Conservation (phyloP, 2,329 filamentous ascomycete species). For the Pleochaeta shiraiana region DNA sequence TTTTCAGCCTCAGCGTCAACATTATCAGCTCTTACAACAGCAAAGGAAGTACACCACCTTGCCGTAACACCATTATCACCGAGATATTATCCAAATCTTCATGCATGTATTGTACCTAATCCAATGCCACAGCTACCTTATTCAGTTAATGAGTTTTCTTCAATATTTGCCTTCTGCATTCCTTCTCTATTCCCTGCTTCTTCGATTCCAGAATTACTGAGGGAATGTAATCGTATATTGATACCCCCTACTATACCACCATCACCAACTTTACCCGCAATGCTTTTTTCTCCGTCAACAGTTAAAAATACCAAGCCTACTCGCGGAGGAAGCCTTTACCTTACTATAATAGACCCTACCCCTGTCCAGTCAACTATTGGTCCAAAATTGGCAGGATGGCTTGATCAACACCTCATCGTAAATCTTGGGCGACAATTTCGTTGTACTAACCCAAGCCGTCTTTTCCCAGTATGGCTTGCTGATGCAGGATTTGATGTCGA, state of each 20-base stretch:
- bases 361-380: slow-evolving; percentile 34
- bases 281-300: background rate
- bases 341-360: slow-evolving; percentile 39
- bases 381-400: slow-evolving; percentile 34
- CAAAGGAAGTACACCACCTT: slow-evolving; percentile 24
- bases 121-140: slow-evolving; percentile 20
- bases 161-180: slow-evolving; percentile 31
- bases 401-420: slow-evolving; percentile 35
- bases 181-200: slow-evolving; percentile 33
- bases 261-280: slow-evolving; percentile 4
- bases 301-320: background rate
- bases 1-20: slow-evolving; percentile 14
- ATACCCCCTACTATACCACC: slow-evolving; percentile 16
- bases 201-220: slow-evolving; percentile 33
- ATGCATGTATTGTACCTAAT: slow-evolving; percentile 18
- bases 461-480: slow-evolving; percentile 36
- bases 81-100: slow-evolving; percentile 18
- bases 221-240: slow-evolving; percentile 33
- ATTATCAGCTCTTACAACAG: slow-evolving; percentile 16
- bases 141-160: slow-evolving; percentile 22
- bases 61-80: slow-evolving; percentile 20
- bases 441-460: slow-evolving; percentile 34
- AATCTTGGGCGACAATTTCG: slow-evolving; percentile 36
- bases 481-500: slow-evolving; percentile 29
- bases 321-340: slow-evolving; percentile 34